phyloP scores from a whole-genome alignment of 2,329 filamentous ascomycete genomes.

The Blumeriella jaapii region DNA sequence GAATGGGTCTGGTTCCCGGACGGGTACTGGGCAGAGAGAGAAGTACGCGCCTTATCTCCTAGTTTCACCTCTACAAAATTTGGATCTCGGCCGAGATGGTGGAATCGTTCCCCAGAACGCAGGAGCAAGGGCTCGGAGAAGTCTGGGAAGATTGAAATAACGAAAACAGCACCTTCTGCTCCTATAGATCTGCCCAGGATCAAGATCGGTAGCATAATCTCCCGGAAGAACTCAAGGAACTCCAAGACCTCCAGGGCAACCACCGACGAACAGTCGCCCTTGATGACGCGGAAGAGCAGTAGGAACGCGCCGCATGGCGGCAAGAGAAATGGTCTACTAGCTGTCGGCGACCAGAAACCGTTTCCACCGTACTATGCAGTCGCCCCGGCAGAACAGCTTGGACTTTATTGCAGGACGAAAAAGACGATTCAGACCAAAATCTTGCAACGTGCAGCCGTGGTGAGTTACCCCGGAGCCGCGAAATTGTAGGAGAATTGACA shows the following conservation, averaged over 20 bases:
- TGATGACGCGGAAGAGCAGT: slow-evolving; percentile 1
- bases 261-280: neutral
- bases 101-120: slow-evolving; percentile 9
- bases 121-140: slow-evolving; percentile 6
- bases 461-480: too few relatives aligned
- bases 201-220: slow-evolving; percentile 9
- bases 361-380: slow-evolving; percentile 6
- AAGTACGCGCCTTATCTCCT: slow-evolving; percentile 19
- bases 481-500: slow-evolving; percentile 1
- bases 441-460: slow-evolving; percentile 6
- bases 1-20: slow-evolving; percentile 55
- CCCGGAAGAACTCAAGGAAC: slow-evolving; percentile 2
- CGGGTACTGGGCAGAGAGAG: slow-evolving; percentile 52
- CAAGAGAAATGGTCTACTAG: too few relatives aligned
- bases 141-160: neutral
- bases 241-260: neutral
- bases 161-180: neutral
- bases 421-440: slow-evolving; percentile 12
- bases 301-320: neutral
- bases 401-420: slow-evolving; percentile 20
- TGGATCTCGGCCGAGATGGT: slow-evolving; percentile 11
- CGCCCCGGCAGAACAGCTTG: slow-evolving; percentile 8
- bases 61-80: slow-evolving; percentile 4
- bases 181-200: slow-evolving; percentile 9
- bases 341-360: slow-evolving; percentile 8